Conservation (phyloP, 129 eudicot genomes). For the Arctium minus region DNA sequence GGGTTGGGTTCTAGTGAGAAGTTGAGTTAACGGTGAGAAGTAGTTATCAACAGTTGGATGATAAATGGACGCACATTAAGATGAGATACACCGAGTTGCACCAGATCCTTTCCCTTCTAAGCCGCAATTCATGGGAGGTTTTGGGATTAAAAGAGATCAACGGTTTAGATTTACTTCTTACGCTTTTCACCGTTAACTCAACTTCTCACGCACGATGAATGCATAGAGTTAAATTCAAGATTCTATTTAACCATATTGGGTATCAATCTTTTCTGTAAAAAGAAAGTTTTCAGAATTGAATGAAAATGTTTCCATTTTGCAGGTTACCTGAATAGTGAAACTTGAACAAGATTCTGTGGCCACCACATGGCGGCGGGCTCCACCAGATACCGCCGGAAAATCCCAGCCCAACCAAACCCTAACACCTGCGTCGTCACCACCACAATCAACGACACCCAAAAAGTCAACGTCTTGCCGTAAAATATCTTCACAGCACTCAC, state of each 20-base stretch:
- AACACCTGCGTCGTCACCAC: slow-evolving; percentile 67
- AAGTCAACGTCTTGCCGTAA: slow-evolving; percentile 52
- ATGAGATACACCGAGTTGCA: too few relatives aligned
- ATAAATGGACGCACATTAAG: too few relatives aligned
- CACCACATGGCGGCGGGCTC: slow-evolving; percentile 92
- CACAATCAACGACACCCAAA: slow-evolving; percentile 64
- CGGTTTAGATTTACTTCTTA: too few relatives aligned
- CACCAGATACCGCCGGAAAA: slow-evolving; percentile 64
- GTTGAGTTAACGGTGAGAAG: too few relatives aligned
- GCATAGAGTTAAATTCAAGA: background rate
- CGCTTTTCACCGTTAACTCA: too few relatives aligned
- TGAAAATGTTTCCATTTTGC: background rate
- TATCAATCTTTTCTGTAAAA: background rate
- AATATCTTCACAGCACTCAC: slow-evolving; percentile 73
- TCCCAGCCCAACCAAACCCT: slow-evolving; percentile 83
- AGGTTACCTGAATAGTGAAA: slow-evolving; percentile 64
- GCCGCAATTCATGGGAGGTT: too few relatives aligned
- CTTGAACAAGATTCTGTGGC: slow-evolving; percentile 80
- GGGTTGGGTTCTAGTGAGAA: too few relatives aligned
- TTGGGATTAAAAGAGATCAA: too few relatives aligned
- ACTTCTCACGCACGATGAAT: background rate
- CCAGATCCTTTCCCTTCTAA: too few relatives aligned
- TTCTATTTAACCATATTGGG: background rate
- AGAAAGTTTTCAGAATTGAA: background rate
- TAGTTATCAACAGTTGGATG: too few relatives aligned